Base-by-base conservation (phyloP, 1,284 basidiomycete species). In the Pseudomicrostroma phylloplanum region DNA sequence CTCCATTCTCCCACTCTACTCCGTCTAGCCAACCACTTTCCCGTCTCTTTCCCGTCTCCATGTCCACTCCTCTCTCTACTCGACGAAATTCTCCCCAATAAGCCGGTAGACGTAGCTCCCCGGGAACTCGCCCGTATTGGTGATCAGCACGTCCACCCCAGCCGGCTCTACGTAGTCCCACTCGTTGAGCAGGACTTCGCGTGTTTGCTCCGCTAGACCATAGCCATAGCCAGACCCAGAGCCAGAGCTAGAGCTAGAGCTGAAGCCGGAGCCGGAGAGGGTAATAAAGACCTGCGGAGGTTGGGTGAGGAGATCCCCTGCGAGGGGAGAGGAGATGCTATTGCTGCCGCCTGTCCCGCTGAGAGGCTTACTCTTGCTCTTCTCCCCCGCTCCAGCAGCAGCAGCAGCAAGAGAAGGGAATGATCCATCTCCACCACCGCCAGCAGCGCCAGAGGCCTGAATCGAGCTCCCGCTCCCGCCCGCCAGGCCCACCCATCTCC, bases 131-230 rank as follows among this genome's bases (percentile, higher is more conserved):
- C 79, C 79, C 0, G 86, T 90, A 73, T 98, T 98, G 11, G 93
- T 97, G 72, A 97, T 91, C 78, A 92, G 94, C 19, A 92, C 88
- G 77, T 93, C 89, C 59, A 98, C 86, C 65, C 96, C 81, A 77
- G 96, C 91, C 12, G 93, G 92, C 54, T 87, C 85, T 51, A 98
- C 89, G 80, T 96, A 94, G 80, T 98, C 94, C 79, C 90, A 97
- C 75, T 54, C 51, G 13, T 26, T 54, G 8, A 26, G 6, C 15
- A 54, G 51, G 3, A 54, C 21, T 7, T 54, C 21, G 43, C 43
- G 15, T 4, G 21, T 21, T 21, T 21, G 15, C 43, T 17, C 43
- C 12, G 43, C 43, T 48, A 6, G 43, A 17, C 21, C 21, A 6
- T 17, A 6, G 6, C 17, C 12, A 6, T 17, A n/a, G 43, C 15